Conservation (phyloP, 305 asterid species). For the Salvia sclarea region DNA sequence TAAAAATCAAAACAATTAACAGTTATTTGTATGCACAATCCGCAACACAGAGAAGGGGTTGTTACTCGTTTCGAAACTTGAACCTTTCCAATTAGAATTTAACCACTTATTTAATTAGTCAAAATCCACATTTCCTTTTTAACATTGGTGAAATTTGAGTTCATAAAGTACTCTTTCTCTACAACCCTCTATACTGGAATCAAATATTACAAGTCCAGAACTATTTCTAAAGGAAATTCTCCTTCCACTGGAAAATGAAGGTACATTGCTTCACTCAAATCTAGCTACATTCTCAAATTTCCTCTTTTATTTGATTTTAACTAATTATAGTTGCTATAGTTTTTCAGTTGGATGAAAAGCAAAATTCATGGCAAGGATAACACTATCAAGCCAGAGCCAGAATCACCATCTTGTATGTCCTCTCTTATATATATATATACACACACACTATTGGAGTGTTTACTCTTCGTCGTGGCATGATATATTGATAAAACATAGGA, state of each 20-base stretch:
- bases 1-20: too few relatives aligned
- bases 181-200: not conserved
- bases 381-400: conserved; percentile 35
- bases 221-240: not conserved
- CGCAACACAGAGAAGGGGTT: too few relatives aligned
- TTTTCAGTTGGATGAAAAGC: conserved; percentile 62
- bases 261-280: not conserved
- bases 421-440: too few relatives aligned
- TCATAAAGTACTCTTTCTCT: not conserved
- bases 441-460: too few relatives aligned
- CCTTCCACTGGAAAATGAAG: conserved; percentile 10
- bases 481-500: too few relatives aligned
- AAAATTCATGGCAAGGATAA: conserved; percentile 51
- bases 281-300: not conserved
- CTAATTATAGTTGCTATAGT: conserved; percentile 36
- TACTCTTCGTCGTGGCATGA: too few relatives aligned
- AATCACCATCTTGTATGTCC: conserved; percentile 37
- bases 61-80: too few relatives aligned
- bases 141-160: too few relatives aligned
- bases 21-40: too few relatives aligned
- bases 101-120: too few relatives aligned
- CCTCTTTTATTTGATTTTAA: not conserved
- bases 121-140: too few relatives aligned
- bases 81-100: too few relatives aligned
- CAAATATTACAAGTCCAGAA: not conserved